Percentiles rank a stretch among this genome's conserved stretches.
Conservation (phyloP, 345 rosid genomes). For the Alliaria petiolata region DNA sequence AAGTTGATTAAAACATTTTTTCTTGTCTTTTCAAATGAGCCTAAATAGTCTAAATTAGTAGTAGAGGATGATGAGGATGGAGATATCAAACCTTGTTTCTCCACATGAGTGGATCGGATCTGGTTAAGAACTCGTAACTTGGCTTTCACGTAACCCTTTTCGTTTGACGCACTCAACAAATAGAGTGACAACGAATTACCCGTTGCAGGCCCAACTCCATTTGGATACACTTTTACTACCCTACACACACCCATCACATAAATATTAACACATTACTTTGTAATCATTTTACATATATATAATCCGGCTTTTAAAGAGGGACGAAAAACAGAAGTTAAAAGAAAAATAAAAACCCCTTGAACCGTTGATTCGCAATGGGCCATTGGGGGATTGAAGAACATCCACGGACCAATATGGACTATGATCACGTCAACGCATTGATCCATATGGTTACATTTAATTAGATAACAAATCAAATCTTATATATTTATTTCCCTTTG, state of each 20-base stretch:
- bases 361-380: neutral
- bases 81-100: neutral
- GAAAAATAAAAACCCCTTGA: no score
- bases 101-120: neutral
- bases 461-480: neutral
- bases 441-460: neutral
- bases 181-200: slow-evolving; percentile 1
- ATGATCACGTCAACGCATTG: neutral
- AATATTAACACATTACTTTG: no score
- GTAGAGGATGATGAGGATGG: neutral
- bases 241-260: neutral
- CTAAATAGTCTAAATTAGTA: neutral
- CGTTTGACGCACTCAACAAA: neutral
- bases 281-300: no score
- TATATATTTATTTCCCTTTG: neutral
- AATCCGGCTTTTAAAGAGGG: no score
- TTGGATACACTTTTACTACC: slow-evolving; percentile 10
- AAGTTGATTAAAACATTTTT: neutral
- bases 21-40: neutral
- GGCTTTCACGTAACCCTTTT: neutral
- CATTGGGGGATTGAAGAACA: neutral
- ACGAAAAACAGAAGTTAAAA: no score
- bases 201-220: neutral
- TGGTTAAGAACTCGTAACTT: slow-evolving; percentile 7
- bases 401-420: neutral